These are phyloP conservation scores for Gonapodya sp. DNA, from an alignment of 192 early-diverging fungal species.

Conservation along the genomic window DNA sequence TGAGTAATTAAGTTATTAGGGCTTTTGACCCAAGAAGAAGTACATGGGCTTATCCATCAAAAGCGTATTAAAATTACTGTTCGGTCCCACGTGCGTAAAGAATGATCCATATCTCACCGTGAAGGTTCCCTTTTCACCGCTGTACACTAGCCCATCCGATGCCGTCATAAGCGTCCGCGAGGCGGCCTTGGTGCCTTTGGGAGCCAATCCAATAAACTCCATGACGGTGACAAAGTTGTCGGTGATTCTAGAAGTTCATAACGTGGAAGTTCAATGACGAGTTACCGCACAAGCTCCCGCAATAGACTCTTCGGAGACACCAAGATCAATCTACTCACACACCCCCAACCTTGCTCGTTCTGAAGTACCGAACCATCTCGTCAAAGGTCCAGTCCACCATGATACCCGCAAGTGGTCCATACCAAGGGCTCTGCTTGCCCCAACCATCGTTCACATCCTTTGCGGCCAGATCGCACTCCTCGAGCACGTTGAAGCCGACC, in stretches of 20 bases:
- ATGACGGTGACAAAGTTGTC: neutral
- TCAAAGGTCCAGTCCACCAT: neutral
- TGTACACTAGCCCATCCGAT: neutral
- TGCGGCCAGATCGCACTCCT: constrained; percentile 40
- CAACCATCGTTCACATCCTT: constrained; percentile 21
- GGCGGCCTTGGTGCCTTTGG: neutral
- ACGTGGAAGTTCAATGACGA: neutral
- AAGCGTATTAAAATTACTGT: neutral
- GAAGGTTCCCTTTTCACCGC: neutral
- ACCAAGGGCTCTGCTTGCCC: constrained; percentile 71
- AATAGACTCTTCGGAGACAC: neutral
- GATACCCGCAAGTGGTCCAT: constrained; percentile 38
- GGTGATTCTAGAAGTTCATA: neutral
- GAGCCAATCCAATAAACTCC: neutral
- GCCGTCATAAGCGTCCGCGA: neutral
- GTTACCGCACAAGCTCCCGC: no score
- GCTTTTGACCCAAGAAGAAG: neutral
- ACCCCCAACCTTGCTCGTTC: neutral
- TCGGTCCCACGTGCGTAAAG: no score
- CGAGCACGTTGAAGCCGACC: constrained; percentile 72
- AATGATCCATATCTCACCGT: neutral
- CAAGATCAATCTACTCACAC: neutral
- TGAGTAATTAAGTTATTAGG: no score
- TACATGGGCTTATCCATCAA: neutral
- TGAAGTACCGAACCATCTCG: neutral